phyloP scores from a whole-genome alignment of 179 eudicot genomes.

The Camellia oleifera region DNA sequence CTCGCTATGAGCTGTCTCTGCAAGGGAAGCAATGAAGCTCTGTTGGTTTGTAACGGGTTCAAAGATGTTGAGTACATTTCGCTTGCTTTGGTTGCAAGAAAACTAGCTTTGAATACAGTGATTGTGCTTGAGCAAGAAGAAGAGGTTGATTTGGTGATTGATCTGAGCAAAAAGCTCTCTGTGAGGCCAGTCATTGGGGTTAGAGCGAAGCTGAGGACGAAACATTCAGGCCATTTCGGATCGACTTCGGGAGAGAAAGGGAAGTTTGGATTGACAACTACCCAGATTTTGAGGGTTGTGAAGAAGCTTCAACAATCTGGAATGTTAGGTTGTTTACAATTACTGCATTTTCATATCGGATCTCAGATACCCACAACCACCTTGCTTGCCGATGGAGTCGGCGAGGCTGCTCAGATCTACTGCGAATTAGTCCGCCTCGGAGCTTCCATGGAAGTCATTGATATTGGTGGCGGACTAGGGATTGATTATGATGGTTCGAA shows the following conservation, averaged over 20 bases:
- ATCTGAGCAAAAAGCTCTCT: conserved; percentile 45
- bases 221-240: conserved; percentile 90
- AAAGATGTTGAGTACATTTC: conserved; percentile 81
- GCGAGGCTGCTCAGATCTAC: conserved; percentile 83
- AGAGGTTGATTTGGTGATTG: conserved; percentile 71
- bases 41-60: conserved; percentile 82
- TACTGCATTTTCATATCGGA: conserved; percentile 95
- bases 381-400: conserved; percentile 68
- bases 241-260: conserved; percentile 97
- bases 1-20: conserved; percentile 78
- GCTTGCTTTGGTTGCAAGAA: conserved; percentile 69
- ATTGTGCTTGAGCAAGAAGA: conserved; percentile 91
- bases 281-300: conserved; percentile 74
- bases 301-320: conserved; percentile 51
- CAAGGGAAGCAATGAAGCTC: conserved; percentile 60
- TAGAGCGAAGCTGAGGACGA: conserved; percentile 88
- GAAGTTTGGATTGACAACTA: conserved; percentile 72
- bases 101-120: conserved; percentile 60
- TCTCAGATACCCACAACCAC: conserved; percentile 84
- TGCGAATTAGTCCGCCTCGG: conserved; percentile 78
- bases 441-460: conserved; percentile 76
- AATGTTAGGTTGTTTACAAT: conserved; percentile 84
- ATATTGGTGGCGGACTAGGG: conserved; percentile 92
- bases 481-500: conserved; percentile 92
- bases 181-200: conserved; percentile 78